Evolutionary conservation across 805 yeast species (phyloP).

Genomic region (Nakazawaea wickerhamii): DNA sequence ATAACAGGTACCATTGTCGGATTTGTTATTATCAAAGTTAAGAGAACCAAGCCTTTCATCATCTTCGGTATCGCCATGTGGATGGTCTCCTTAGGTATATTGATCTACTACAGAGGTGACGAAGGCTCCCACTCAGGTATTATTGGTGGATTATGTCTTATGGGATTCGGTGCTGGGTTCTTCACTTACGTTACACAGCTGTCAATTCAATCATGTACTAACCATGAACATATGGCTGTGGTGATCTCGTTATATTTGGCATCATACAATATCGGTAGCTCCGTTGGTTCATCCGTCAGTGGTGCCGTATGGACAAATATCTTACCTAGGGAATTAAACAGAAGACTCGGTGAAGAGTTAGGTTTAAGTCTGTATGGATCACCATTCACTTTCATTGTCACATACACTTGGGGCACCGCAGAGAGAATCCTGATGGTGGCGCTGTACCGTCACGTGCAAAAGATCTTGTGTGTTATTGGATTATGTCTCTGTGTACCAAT

Average conservation of each 20-base stretch:
- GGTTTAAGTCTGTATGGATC: conserved; percentile 43
- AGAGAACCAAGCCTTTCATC: conserved; percentile 55
- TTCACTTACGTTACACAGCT: conserved; percentile 62
- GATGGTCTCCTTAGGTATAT: conserved; percentile 56
- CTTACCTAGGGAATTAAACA: conserved; percentile 37
- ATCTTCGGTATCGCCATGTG: conserved; percentile 53
- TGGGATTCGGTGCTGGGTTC: conserved; percentile 73
- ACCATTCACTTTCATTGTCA: conserved; percentile 45
- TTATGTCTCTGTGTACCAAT: conserved; percentile 50
- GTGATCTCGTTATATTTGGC: conserved; percentile 54
- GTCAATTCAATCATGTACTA: conserved; percentile 51
- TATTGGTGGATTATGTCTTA: conserved; percentile 56
- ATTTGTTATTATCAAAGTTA: conserved; percentile 39
- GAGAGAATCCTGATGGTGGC: conserved; percentile 51
- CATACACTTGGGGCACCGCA: conserved; percentile 58
- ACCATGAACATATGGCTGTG: conserved; percentile 62
- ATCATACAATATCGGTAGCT: conserved; percentile 56
- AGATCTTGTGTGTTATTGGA: conserved; percentile 51
- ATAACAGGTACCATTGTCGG: conserved; percentile 57
- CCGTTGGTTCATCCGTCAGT: conserved; percentile 56
- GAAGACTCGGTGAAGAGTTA: conserved; percentile 30
- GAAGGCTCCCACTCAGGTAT: conserved; percentile 46
- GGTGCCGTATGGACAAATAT: conserved; percentile 70
- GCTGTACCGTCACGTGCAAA: conserved; percentile 57
- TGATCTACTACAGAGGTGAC: conserved; percentile 50